These are phyloP conservation scores for Blastobotrys buckinghamii DNA, from an alignment of 1,139 yeast genomes.

Conservation along the genomic window DNA sequence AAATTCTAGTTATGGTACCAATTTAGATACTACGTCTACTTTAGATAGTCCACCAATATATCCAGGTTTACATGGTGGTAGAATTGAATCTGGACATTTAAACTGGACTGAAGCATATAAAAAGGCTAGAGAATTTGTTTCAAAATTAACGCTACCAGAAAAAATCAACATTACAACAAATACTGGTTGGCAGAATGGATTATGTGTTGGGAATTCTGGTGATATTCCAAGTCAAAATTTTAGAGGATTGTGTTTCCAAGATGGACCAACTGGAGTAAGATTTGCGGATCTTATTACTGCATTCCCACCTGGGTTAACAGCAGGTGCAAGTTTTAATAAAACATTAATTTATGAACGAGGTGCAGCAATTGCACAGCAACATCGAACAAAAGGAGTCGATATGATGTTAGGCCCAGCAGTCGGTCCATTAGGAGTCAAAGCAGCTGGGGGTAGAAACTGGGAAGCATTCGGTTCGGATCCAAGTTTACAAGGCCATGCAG, in stretches of 20 bases:
- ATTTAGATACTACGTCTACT: no score
- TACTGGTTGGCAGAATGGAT: conserved; percentile 53
- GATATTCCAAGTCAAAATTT: conserved; percentile 51
- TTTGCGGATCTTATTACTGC: conserved; percentile 52
- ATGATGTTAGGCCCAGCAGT: conserved; percentile 56
- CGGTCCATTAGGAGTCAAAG: conserved; percentile 60
- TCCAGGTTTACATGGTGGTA: conserved; percentile 35
- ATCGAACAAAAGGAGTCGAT: conserved; percentile 52
- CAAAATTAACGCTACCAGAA: conserved; percentile 51
- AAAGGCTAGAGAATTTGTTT: conserved; percentile 46
- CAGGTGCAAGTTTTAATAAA: conserved; percentile 54
- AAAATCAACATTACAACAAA: conserved; percentile 62
- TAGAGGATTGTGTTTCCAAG: conserved; percentile 56
- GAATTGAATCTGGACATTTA: not conserved
- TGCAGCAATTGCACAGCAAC: conserved; percentile 53
- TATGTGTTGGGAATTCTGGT: conserved; percentile 62
- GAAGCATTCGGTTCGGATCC: conserved; percentile 65
- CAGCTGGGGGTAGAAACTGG: conserved; percentile 63
- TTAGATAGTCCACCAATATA: conserved; percentile 15
- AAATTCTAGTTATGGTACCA: no score
- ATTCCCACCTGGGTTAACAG: conserved; percentile 55
- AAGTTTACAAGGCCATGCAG: conserved; percentile 52
- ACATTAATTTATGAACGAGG: conserved; percentile 50
- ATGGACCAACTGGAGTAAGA: conserved; percentile 61
- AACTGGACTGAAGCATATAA: conserved; percentile 7